A percentile compares a stretch with the other conserved stretches of the same genome.
phyloP scores from a whole-genome alignment of 2,329 filamentous ascomycete species.

The Hortaea werneckii region DNA sequence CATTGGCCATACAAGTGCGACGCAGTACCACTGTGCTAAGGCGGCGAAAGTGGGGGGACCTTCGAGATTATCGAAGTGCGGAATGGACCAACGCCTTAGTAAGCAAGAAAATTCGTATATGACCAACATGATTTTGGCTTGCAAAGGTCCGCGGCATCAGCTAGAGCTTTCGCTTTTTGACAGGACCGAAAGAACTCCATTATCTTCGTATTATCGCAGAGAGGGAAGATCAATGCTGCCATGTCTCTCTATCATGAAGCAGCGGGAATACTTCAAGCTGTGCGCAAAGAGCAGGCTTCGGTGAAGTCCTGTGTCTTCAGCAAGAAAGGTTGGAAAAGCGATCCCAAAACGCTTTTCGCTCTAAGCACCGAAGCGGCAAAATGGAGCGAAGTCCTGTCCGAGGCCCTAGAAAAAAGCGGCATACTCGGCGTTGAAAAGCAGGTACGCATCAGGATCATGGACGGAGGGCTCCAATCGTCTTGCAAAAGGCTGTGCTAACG shows the following conservation, averaged over 20 bases:
- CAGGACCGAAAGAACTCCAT: no score
- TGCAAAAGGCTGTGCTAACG: neutral
- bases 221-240: neutral
- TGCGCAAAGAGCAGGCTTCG: conserved; percentile 62
- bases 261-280: conserved; percentile 58
- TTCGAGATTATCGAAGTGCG: neutral
- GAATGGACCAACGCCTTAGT: neutral
- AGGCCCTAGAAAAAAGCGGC: conserved; percentile 74
- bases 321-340: conserved; percentile 63
- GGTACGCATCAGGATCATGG: conserved; percentile 39
- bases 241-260: conserved; percentile 98
- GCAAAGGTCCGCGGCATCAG: no score
- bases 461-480: neutral
- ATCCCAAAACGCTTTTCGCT: conserved; percentile 75
- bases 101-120: neutral
- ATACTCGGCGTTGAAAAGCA: conserved; percentile 74
- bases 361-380: conserved; percentile 78
- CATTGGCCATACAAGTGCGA: conserved; percentile 3
- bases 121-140: neutral
- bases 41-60: neutral
- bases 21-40: conserved; percentile 8
- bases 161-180: no score
- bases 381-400: conserved; percentile 78
- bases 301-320: conserved; percentile 77
- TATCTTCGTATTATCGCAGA: no score